Conservation (phyloP, 148 eudicot species). For the Selenicereus undatus region DNA sequence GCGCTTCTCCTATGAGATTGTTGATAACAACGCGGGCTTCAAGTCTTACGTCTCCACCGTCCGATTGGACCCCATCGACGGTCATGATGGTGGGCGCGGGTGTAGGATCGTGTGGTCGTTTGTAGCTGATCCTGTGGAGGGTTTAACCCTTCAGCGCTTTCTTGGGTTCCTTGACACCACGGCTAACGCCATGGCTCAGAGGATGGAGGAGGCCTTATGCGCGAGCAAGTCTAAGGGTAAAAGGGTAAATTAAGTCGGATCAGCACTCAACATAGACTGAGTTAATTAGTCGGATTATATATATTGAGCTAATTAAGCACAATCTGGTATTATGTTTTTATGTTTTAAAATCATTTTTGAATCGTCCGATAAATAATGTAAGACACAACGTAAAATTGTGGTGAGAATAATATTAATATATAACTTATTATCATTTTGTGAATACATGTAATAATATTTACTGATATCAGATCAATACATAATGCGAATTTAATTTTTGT, state of each 20-base stretch:
- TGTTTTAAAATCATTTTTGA: no score
- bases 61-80: constrained; percentile 19
- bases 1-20: constrained; percentile 34
- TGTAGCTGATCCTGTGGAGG: constrained; percentile 41
- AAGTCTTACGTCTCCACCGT: constrained; percentile 31
- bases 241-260: not conserved
- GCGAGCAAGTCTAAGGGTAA: not conserved
- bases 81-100: constrained; percentile 10
- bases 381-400: no score
- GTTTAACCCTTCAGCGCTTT: constrained; percentile 24
- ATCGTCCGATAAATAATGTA: no score
- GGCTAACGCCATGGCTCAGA: constrained; percentile 26
- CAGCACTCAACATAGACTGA: not conserved
- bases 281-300: not conserved
- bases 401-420: no score
- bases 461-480: no score
- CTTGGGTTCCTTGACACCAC: constrained; percentile 9
- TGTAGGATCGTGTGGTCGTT: constrained; percentile 41
- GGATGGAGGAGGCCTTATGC: constrained; percentile 22
- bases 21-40: constrained; percentile 36
- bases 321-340: no score
- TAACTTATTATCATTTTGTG: no score
- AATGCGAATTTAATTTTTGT: no score
- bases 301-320: no score
- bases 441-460: no score